Evolutionary conservation across 2,329 filamentous ascomycete genomes (phyloP), one percentile per base, ranked within the genome.

Genomic region (Verticillium klebahnii): DNA sequence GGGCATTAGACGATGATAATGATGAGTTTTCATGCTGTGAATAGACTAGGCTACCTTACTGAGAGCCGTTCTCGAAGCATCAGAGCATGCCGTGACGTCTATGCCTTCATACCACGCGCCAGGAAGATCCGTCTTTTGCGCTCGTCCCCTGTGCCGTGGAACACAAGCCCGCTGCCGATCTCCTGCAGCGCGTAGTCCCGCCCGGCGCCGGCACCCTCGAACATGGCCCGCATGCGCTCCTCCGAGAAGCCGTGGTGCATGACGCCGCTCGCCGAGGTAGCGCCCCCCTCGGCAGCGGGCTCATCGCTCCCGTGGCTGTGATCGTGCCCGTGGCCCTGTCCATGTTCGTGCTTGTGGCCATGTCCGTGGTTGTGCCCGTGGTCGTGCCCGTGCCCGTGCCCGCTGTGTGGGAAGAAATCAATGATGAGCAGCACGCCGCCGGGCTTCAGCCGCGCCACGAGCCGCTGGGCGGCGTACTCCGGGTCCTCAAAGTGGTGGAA

Each of bases 401-500:
- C 58, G 57, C 57, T 58, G 66, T 89, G 85, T 9, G 85, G 78
- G 19, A 89, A 69, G 63, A 92, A 88, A 69, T 93, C 90, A 56
- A 89, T 76, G 60, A 93, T 84, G 57, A 91, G 75, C 55, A 91
- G 76, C 1, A 87, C 83, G 12, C 90, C 90, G 3, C 88, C 89
- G 2, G 83, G 82, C 65, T 81, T 83, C 62, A 93, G 76, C 11
- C 89, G 82, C 69, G 85, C 78, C 4, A 80, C 84, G 39, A 93
- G 75, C 57, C 83, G 78, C 64, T 76, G 75, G 5, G 89, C 82
- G 0, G 87, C 85, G 34, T 87, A 75, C 2, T 77, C 78, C 4
- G 89, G 85, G 68, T 92, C 80, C 63, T 85, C 83, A 61, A 91
- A 89, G 71, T 91, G 89, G 72, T 90, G 88, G 65, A 88, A 83